Evolutionary conservation across 2,329 filamentous ascomycete genomes (phyloP).

Genomic region (Esteya vermicola): DNA sequence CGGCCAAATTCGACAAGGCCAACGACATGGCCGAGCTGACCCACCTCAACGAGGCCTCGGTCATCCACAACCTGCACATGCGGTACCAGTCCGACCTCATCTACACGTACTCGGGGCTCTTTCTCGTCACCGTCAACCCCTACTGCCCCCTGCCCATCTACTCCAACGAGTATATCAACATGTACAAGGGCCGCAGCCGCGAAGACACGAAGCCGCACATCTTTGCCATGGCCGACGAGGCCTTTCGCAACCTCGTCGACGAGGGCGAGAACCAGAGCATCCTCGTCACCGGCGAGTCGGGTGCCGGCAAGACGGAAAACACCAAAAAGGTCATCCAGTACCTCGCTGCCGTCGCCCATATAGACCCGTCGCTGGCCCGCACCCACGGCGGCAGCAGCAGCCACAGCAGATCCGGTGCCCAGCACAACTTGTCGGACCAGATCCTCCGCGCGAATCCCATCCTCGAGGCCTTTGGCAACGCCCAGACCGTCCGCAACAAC

Average conservation of each 20-base stretch:
- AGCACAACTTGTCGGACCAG: conserved; percentile 95
- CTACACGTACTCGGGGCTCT: conserved; percentile 94
- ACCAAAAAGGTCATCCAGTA: conserved; percentile 99
- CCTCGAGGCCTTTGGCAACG: conserved; percentile 93
- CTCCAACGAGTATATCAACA: conserved; percentile 90
- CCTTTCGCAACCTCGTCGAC: conserved; percentile 88
- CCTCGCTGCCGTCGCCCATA: conserved; percentile 80
- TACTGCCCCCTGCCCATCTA: conserved; percentile 94
- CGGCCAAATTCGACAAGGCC: conserved; percentile 97
- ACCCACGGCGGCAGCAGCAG: conserved; percentile 41
- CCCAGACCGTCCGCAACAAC: conserved; percentile 94
- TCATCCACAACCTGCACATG: conserved; percentile 92
- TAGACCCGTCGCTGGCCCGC: conserved; percentile 52
- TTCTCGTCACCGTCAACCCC: conserved; percentile 92
- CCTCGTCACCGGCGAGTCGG: conserved; percentile 92
- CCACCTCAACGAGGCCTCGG: conserved; percentile 92
- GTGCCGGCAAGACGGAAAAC: conserved; percentile 96
- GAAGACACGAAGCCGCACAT: conserved; percentile 97
- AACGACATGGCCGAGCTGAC: conserved; percentile 99
- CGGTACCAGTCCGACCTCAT: conserved; percentile 93
- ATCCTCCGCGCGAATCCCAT: conserved; percentile 95
- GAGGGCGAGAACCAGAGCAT: conserved; percentile 96
- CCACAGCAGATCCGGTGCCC: too few relatives aligned
- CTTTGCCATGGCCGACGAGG: conserved; percentile 92
- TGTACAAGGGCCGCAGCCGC: conserved; percentile 83